A percentile compares a stretch with the other conserved stretches of the same genome.
Evolutionary conservation across 805 yeast genomes (phyloP).

Genomic region (Candida pseudofarinosa): DNA sequence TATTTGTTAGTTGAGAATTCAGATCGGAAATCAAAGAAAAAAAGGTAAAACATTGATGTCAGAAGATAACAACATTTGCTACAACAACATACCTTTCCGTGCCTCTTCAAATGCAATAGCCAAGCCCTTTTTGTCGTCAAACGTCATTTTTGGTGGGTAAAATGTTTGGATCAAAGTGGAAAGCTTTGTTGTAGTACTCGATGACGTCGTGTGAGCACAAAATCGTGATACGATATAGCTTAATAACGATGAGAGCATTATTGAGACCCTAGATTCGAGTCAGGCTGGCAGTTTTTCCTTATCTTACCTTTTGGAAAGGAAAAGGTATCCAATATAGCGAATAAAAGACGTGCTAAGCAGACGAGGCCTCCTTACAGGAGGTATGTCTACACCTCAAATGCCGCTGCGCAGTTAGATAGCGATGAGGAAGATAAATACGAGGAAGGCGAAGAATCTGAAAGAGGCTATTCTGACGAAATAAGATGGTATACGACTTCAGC

Average conservation of each 20-base stretch:
- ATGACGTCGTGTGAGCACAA: background rate
- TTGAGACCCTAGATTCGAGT: background rate
- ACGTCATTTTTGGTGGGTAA: background rate
- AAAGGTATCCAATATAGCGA: constrained; percentile 55
- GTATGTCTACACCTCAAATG: constrained; percentile 55
- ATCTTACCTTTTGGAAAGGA: background rate
- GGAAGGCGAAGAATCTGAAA: constrained; percentile 4
- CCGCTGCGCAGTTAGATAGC: constrained; percentile 19
- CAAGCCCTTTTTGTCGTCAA: constrained; percentile 1
- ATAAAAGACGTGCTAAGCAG: constrained; percentile 84
- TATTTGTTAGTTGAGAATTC: constrained; percentile 13
- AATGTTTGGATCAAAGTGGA: background rate
- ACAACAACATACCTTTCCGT: background rate
- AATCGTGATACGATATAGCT: background rate
- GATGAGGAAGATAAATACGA: constrained; percentile 19
- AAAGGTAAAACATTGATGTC: too few species aligned
- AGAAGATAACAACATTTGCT: too few species aligned
- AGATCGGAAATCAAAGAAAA: too few species aligned
- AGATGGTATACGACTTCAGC: background rate
- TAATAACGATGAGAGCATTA: too few species aligned
- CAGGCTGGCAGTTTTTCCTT: background rate
- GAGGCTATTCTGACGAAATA: background rate
- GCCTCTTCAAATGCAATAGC: constrained; percentile 1
- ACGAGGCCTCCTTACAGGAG: constrained; percentile 73
- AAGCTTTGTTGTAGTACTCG: too few species aligned